Base-by-base conservation (phyloP, 495 filamentous ascomycete species). In the Physcia stellaris region DNA sequence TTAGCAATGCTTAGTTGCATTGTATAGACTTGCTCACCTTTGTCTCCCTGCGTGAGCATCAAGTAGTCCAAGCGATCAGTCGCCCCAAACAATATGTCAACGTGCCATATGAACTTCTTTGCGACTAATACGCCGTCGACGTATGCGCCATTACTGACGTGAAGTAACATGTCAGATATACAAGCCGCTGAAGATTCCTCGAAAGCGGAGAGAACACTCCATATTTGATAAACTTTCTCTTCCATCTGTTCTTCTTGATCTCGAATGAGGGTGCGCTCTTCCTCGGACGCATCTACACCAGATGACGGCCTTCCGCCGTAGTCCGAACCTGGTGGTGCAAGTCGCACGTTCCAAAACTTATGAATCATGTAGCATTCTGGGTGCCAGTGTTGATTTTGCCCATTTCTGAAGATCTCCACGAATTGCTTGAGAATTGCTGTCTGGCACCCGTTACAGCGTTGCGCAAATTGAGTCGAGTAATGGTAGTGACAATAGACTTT, bases 311-410 rank as follows among this genome's bases (percentile, higher is more conserved):
- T 36, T 21, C 63, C 49, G 26, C 70, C 60, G 17, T 63, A 54
- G 17, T 68, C 65, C 34, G 70, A 58, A 13, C 65, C 71, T 13
- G 64, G 57, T 9, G 68, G 68, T 19, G 77, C 75, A 32, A 99
- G 69, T 18, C 88, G 77, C 27, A 99, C 92, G 55, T 94, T 99
- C 92, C 92, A 99, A 62, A 96, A 99, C 54, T 99, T 99, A 59
- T 99, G 92, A 30, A 99, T 99, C 90, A 96, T 99, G 57, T 99
- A 99, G 59, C 92, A 99, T 56, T 99, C 92, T 2, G 92, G 92
- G 53, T 99, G 92, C 92, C 92, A 99, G 51, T 99, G 92, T 54
- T 99, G 92, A 53, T 96, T 94, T 54, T 92, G 78, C 0, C 90
- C 88, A 57, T 96, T 95, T 35, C 92, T 76, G 59, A 86, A 96